Evolutionary conservation across 2,329 filamentous ascomycete species (phyloP), one percentile per base, ranked within the genome.

Genomic region (Dactylellina haptotyla): DNA sequence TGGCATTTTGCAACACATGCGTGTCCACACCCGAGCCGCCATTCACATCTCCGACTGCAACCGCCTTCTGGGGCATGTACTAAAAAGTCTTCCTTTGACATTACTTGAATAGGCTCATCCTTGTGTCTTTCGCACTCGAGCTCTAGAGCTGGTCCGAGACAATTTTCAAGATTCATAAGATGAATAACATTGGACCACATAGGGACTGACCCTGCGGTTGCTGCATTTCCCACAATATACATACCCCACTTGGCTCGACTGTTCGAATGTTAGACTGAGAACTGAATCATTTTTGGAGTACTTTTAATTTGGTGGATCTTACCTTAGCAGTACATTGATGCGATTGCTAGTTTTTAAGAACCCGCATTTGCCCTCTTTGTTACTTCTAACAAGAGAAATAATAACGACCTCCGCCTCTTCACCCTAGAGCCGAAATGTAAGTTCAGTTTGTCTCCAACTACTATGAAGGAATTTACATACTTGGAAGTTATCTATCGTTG

Each of bases 341-440:
- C 50, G 78, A 57, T 75, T 79, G 58, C 58, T 77, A 75, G 76
- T 76, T 59, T 75, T 75, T 67, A 45, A 70, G 18, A 63, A 75
- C 0, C 90, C 90, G 16, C 85, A 84, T 5, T 84, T 85, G 8
- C 80, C 81, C 4, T 84, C 77, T 0, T 79, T 73, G 76, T 93
- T 93, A 80, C 89, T 91, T 37, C 90, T 85, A 0, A 92, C 89
- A 0, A 93, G 82, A 0, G 88, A 90, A 0, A 93, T 82, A 1
- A 93, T 82, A 0, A 93, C 83, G 5, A 93, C 82, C 61, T 90
- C 89, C 1, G 87, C 88, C 77, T 93, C 90, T 77, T 93, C 90
- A 0, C 90, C 90, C 76, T 93, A 90, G 62, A 32, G 8, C 14
- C n/a, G n/a, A 32, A 5, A 91, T 93, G 75, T 92, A 56, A 26